phyloP scores from a whole-genome alignment of 345 rosid species.

The Anacardium occidentale region DNA sequence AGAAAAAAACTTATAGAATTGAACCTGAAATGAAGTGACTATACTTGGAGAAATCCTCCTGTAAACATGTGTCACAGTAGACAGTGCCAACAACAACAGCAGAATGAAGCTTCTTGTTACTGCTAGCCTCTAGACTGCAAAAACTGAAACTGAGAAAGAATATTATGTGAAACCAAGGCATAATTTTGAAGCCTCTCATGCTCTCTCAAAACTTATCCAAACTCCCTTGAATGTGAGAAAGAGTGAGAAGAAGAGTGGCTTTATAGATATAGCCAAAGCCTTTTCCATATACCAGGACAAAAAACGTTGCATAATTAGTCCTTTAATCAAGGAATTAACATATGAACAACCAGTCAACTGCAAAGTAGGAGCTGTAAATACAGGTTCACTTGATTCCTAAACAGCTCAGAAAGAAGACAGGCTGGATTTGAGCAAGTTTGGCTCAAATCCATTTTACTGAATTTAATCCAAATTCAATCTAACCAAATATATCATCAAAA shows the following conservation, averaged over 20 bases:
- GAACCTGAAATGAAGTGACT: constrained; percentile 82
- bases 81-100: constrained; percentile 82
- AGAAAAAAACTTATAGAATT: not conserved
- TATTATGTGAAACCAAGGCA: constrained; percentile 38
- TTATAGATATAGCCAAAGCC: not conserved
- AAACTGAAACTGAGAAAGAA: constrained; percentile 29
- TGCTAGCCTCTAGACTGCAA: constrained; percentile 26
- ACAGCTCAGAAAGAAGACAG: constrained; percentile 32
- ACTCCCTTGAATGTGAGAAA: not conserved
- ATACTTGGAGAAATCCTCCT: constrained; percentile 42
- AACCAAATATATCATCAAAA: no score
- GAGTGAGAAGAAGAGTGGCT: not conserved
- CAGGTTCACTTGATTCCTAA: constrained; percentile 23
- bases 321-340: not conserved
- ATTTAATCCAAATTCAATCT: no score
- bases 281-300: not conserved
- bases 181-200: constrained; percentile 8
- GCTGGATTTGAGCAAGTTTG: no score
- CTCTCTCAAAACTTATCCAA: not conserved
- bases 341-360: constrained; percentile 37
- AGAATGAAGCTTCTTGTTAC: constrained; percentile 42
- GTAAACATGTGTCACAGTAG: constrained; percentile 88
- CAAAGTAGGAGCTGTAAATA: constrained; percentile 31
- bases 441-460: no score
- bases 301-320: not conserved